Conservation (phyloP, 257 asterid species). For the Solanum okadae region DNA sequence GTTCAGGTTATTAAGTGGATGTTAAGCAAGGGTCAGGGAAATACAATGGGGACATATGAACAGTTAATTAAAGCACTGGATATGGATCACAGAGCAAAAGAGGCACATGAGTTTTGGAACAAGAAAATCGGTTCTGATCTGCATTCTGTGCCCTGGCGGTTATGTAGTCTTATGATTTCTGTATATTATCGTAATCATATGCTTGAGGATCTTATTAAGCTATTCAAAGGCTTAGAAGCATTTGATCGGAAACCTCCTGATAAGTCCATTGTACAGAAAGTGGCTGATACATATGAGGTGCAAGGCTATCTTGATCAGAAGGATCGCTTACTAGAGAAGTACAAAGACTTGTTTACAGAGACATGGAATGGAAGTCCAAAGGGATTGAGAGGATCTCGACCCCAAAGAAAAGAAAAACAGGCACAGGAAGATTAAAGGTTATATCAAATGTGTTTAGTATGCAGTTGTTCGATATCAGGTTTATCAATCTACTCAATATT, state of each 20-base stretch:
- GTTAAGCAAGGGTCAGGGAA: conserved; percentile 91
- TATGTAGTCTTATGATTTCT: conserved; percentile 69
- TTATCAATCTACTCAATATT: neutral
- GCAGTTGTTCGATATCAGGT: neutral
- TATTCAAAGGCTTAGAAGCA: conserved; percentile 70
- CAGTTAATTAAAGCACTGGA: conserved; percentile 78
- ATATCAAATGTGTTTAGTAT: neutral
- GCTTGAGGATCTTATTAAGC: conserved; percentile 64
- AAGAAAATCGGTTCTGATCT: conserved; percentile 60
- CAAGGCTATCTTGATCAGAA: conserved; percentile 57
- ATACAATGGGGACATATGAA: conserved; percentile 62
- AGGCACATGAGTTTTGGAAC: conserved; percentile 69
- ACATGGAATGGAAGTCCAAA: conserved; percentile 15
- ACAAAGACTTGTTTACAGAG: conserved; percentile 42
- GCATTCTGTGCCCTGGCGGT: conserved; percentile 77
- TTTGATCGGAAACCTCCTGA: conserved; percentile 77
- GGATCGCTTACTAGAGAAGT: conserved; percentile 59
- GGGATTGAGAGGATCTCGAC: conserved; percentile 15
- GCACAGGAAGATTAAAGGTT: neutral
- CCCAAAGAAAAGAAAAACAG: conserved; percentile 18
- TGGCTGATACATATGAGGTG: conserved; percentile 70
- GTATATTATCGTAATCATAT: conserved; percentile 61
- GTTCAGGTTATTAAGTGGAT: conserved; percentile 92
- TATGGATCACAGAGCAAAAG: conserved; percentile 65
- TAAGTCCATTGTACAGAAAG: conserved; percentile 59